phyloP scores from a whole-genome alignment of 2,329 filamentous ascomycete genomes.

The Pyricularia grisea region DNA sequence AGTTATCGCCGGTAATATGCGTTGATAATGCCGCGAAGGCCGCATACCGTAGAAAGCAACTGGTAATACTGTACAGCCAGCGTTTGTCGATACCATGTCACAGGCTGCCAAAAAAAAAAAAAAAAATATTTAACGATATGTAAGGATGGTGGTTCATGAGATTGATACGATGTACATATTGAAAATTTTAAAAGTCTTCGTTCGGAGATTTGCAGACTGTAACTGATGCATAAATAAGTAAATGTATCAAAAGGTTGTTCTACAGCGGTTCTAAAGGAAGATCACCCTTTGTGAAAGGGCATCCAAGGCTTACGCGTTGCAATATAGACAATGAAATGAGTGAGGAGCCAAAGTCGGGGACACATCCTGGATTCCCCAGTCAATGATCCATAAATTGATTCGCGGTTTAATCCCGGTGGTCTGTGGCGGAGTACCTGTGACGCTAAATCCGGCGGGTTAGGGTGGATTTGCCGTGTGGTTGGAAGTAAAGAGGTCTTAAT shows the following conservation, averaged over 20 bases:
- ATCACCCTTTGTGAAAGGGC: not conserved
- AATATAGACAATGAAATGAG: not conserved
- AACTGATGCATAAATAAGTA: not conserved
- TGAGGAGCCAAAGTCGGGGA: not conserved
- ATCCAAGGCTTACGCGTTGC: not conserved
- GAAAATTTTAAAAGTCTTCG: not conserved
- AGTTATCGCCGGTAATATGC: not conserved
- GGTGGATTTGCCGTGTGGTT: not conserved
- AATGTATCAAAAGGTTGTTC: not conserved
- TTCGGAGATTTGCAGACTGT: not conserved
- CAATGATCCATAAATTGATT: not conserved
- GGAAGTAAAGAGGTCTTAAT: not conserved
- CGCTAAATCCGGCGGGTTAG: not conserved
- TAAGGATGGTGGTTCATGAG: not conserved
- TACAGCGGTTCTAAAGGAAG: too few species aligned
- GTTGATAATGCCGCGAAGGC: not conserved
- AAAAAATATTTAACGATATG: not conserved
- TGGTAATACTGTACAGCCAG: not conserved
- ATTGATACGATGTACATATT: not conserved
- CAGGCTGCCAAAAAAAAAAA: not conserved
- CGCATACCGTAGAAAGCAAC: not conserved
- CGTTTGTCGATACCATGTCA: not conserved
- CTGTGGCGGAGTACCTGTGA: not conserved
- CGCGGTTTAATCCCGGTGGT: not conserved
- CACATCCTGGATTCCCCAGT: not conserved